Percentiles rank a stretch among this genome's conserved stretches.
These are phyloP conservation scores for Trichoderma citrinoviride DNA, from an alignment of 2,329 filamentous ascomycete genomes.

Conservation along the genomic window DNA sequence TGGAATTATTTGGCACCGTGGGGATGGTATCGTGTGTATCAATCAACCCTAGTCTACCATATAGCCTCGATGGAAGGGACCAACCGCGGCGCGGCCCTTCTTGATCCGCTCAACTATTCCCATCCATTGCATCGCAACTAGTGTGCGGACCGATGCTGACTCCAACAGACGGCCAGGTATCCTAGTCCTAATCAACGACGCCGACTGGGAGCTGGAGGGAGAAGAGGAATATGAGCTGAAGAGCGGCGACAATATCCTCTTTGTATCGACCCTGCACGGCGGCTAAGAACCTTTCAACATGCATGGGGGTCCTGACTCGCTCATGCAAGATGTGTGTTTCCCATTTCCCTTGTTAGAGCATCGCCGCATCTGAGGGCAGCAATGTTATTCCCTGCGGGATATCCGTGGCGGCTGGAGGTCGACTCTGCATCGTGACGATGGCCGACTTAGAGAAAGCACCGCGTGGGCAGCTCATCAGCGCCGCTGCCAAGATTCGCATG, in stretches of 20 bases:
- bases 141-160: slow-evolving; percentile 2
- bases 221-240: slow-evolving; percentile 87
- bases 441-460: not conserved
- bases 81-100: not conserved
- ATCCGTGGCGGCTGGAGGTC: not conserved
- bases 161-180: slow-evolving; percentile 80
- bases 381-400: not conserved
- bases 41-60: not conserved
- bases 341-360: not conserved
- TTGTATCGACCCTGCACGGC: slow-evolving; percentile 94
- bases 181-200: slow-evolving; percentile 93
- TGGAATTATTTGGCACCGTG: not conserved
- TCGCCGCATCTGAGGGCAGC: not conserved
- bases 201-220: slow-evolving; percentile 96
- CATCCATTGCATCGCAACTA: not conserved
- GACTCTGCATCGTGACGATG: not conserved
- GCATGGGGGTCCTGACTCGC: not conserved
- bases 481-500: not conserved
- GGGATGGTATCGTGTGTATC: not conserved
- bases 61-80: not conserved
- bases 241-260: slow-evolving; percentile 80
- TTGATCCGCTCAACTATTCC: not conserved
- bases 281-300: slow-evolving; percentile 52
- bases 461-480: too few species aligned
- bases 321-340: not conserved